Percentiles rank a stretch among this genome's conserved stretches.
Conservation (phyloP, 345 rosid genomes). For the Populus alba region DNA sequence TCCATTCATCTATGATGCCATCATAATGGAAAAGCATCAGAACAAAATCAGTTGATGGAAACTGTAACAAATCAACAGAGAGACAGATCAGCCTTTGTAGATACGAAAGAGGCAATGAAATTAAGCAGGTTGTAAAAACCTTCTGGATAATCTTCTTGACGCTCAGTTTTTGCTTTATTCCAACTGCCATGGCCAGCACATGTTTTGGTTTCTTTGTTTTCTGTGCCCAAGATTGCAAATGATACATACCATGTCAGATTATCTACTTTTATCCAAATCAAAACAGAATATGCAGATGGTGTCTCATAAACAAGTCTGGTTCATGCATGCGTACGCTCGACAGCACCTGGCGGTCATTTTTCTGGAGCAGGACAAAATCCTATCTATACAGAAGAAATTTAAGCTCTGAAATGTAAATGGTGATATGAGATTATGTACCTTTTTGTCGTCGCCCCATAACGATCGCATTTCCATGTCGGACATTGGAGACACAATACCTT, state of each 20-base stretch:
- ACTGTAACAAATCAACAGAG: slow-evolving; percentile 38
- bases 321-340: too few species aligned
- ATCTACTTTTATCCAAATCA: too few species aligned
- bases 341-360: too few species aligned
- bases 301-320: too few species aligned
- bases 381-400: too few species aligned
- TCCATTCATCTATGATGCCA: slow-evolving; percentile 70
- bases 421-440: slow-evolving; percentile 23
- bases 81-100: not conserved
- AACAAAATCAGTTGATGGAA: slow-evolving; percentile 48
- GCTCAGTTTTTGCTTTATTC: slow-evolving; percentile 60
- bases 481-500: slow-evolving; percentile 58
- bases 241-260: too few species aligned
- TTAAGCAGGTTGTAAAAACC: slow-evolving; percentile 26
- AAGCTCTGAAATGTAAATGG: too few species aligned
- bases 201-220: slow-evolving; percentile 40
- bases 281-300: too few species aligned
- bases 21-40: slow-evolving; percentile 86
- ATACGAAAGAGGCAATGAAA: not conserved
- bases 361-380: too few species aligned
- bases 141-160: slow-evolving; percentile 68
- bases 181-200: slow-evolving; percentile 75
- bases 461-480: slow-evolving; percentile 72
- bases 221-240: slow-evolving; percentile 21
- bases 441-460: slow-evolving; percentile 45